phyloP scores from a whole-genome alignment of 352 stramenopile genomes.

The Globisporangium uncinulatum region DNA sequence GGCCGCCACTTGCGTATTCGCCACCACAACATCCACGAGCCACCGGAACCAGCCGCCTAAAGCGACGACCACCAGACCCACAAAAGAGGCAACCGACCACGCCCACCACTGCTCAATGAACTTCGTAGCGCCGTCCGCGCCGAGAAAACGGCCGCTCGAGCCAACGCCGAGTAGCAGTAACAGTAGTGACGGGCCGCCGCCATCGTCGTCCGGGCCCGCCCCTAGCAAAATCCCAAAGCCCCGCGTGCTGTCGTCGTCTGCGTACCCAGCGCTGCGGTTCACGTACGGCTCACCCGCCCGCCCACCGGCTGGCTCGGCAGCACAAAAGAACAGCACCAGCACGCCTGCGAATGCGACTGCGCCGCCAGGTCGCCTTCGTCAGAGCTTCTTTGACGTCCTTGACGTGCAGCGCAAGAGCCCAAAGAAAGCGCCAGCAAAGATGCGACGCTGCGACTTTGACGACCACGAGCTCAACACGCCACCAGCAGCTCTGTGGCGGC shows the following conservation, averaged over 20 bases:
- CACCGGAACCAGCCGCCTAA: too few relatives aligned
- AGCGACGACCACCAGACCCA: too few relatives aligned
- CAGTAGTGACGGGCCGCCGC: conserved; percentile 1
- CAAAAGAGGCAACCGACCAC: too few relatives aligned
- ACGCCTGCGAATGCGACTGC: conserved; percentile 3
- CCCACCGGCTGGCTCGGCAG: background rate
- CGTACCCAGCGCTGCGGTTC: background rate
- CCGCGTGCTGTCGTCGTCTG: background rate
- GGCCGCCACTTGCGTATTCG: too few relatives aligned
- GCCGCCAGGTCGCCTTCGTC: background rate
- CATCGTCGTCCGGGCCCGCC: background rate
- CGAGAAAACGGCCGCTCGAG: conserved; percentile 13
- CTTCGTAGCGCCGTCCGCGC: too few relatives aligned
- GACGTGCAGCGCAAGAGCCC: conserved; percentile 15
- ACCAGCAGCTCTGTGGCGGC: background rate
- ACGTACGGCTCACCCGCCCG: background rate
- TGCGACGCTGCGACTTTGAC: conserved; percentile 9
- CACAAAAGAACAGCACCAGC: background rate
- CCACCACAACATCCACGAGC: too few relatives aligned
- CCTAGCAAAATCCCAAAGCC: conserved; percentile 4
- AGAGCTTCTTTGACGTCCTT: conserved; percentile 2
- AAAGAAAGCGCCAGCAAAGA: conserved; percentile 4
- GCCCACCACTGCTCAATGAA: too few relatives aligned
- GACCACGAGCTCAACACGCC: conserved; percentile 9
- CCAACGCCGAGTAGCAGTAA: background rate